These are phyloP conservation scores for Rhizophora apiculata DNA, from an alignment of 345 rosid genomes.

Conservation along the genomic window DNA sequence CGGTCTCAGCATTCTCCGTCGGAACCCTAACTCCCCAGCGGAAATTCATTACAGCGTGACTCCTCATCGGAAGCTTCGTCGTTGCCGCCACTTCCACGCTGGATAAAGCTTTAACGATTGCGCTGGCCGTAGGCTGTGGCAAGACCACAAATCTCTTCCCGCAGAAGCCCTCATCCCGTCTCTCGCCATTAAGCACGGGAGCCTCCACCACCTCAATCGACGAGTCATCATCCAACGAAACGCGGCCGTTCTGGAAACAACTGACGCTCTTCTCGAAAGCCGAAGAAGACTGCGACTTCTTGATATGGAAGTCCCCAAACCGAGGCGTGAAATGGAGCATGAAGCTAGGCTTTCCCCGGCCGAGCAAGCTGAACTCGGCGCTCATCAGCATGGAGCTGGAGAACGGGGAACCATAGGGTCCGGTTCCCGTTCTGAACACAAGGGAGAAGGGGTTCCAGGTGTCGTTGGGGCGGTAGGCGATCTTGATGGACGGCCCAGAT, in stretches of 20 bases:
- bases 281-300: constrained; percentile 69
- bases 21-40: constrained; percentile 97
- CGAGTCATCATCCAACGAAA: constrained; percentile 44
- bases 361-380: constrained; percentile 76
- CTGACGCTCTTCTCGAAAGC: constrained; percentile 27
- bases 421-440: constrained; percentile 76
- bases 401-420: constrained; percentile 73
- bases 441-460: constrained; percentile 82
- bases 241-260: constrained; percentile 21
- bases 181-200: constrained; percentile 31
- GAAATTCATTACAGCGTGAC: constrained; percentile 60
- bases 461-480: constrained; percentile 94
- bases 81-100: constrained; percentile 73
- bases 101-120: constrained; percentile 42
- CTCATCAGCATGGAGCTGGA: constrained; percentile 82
- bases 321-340: constrained; percentile 90
- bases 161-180: constrained; percentile 25
- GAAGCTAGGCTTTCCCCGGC: constrained; percentile 67
- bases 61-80: constrained; percentile 66
- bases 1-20: constrained; percentile 42
- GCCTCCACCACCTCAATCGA: constrained; percentile 62
- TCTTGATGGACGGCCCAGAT: constrained; percentile 74
- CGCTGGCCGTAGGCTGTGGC: constrained; percentile 35
- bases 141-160: constrained; percentile 38
- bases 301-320: constrained; percentile 83